Evolutionary conservation across 2,329 filamentous ascomycete genomes (phyloP).

Genomic region (Pestalotiopsis sp.): DNA sequence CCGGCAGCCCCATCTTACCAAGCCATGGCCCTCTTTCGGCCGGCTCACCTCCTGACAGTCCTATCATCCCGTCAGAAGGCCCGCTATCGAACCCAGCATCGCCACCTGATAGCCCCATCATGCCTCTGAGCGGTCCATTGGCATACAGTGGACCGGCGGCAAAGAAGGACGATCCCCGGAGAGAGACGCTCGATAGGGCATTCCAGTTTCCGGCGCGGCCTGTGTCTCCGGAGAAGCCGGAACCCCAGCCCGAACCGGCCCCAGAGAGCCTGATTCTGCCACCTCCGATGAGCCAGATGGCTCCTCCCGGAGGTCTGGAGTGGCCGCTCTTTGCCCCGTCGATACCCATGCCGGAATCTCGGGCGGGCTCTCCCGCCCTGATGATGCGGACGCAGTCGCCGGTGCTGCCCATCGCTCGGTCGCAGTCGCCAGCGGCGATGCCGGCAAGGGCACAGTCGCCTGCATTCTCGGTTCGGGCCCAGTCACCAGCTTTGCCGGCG

Average conservation of each 20-base stretch:
- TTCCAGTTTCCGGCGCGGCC: constrained; percentile 9
- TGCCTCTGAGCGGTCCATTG: constrained; percentile 8
- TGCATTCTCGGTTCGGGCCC: not conserved
- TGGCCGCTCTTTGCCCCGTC: not conserved
- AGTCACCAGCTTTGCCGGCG: not conserved
- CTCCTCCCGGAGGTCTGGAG: not conserved
- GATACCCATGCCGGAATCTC: not conserved
- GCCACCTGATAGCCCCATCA: constrained; percentile 1
- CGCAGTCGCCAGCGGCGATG: not conserved
- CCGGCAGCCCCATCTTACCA: not conserved
- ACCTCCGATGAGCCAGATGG: not conserved
- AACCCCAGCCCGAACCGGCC: not conserved
- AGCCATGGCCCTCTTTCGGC: not conserved
- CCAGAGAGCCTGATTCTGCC: not conserved
- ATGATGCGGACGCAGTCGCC: not conserved
- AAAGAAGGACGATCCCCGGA: not conserved
- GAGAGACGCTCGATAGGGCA: constrained; percentile 1
- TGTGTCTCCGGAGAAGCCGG: not conserved
- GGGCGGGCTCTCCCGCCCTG: not conserved
- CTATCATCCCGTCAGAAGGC: not conserved
- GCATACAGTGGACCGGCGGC: not conserved
- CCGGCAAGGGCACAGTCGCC: not conserved
- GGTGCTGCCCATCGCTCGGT: not conserved
- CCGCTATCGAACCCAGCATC: not conserved
- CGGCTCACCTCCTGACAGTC: constrained; percentile 9